Conservation (phyloP, 2,329 filamentous ascomycete species). For the Zymoseptoria pseudotritici region DNA sequence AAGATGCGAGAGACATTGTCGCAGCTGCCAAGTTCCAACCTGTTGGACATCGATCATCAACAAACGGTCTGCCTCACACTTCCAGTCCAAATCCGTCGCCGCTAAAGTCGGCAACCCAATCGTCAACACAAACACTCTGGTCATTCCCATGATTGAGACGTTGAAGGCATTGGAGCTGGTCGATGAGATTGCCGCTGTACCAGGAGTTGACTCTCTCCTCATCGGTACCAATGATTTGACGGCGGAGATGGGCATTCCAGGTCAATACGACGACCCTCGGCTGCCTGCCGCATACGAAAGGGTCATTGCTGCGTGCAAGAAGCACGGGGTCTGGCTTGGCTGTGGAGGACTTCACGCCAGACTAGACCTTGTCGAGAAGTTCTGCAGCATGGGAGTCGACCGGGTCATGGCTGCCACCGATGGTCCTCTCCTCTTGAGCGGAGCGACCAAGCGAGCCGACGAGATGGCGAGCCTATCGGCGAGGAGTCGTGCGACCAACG, state of each 20-base stretch:
- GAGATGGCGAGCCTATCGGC: conserved; percentile 2
- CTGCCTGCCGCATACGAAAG: conserved; percentile 29
- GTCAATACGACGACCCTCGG: conserved; percentile 32
- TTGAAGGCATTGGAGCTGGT: conserved; percentile 32
- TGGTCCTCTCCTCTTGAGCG: conserved; percentile 31
- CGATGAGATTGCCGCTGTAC: conserved; percentile 36
- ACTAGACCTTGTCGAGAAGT: conserved; percentile 37
- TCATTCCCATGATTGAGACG: conserved; percentile 41
- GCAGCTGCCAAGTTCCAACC: conserved; percentile 34
- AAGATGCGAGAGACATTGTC: conserved; percentile 34
- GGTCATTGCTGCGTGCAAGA: conserved; percentile 33
- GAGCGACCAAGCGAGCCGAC: conserved; percentile 26
- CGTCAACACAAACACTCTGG: conserved; percentile 31
- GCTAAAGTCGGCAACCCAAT: conserved; percentile 31
- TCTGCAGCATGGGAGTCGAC: conserved; percentile 32
- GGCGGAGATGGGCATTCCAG: conserved; percentile 39
- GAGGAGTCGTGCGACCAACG: background rate
- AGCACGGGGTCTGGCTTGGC: conserved; percentile 35
- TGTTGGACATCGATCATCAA: conserved; percentile 31
- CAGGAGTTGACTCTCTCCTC: conserved; percentile 39
- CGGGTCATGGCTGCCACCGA: conserved; percentile 35
- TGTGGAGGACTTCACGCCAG: conserved; percentile 36
- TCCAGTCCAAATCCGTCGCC: conserved; percentile 31
- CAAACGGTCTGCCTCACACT: conserved; percentile 31
- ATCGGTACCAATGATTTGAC: conserved; percentile 41